phyloP scores from a whole-genome alignment of 805 yeast genomes.

The Saturnispora saitoi region DNA sequence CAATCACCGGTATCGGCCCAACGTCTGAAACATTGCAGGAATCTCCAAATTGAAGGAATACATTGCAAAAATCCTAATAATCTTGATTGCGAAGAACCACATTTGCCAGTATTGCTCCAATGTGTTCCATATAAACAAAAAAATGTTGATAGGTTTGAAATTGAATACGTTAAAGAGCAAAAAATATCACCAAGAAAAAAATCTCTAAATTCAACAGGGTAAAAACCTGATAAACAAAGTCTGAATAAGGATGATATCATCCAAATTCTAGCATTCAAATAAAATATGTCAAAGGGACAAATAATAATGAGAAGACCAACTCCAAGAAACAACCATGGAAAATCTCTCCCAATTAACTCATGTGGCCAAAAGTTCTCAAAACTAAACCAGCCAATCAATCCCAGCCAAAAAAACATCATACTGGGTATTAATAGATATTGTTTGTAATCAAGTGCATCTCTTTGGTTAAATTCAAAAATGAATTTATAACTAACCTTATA shows the following conservation, averaged over 20 bases:
- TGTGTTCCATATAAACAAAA: constrained; percentile 71
- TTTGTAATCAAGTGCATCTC: constrained; percentile 54
- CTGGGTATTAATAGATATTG: constrained; percentile 63
- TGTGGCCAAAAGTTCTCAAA: constrained; percentile 60
- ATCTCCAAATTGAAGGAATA: constrained; percentile 85
- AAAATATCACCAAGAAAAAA: constrained; percentile 89
- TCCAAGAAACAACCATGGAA: constrained; percentile 75
- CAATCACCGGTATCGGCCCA: constrained; percentile 87
- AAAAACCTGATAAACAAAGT: constrained; percentile 70
- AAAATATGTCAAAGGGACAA: constrained; percentile 54
- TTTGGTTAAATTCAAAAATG: constrained; percentile 78
- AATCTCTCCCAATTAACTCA: constrained; percentile 53
- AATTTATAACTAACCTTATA: constrained; percentile 83
- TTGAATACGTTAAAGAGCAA: constrained; percentile 79
- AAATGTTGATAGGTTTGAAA: constrained; percentile 78
- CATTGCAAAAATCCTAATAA: constrained; percentile 76
- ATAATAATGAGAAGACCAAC: constrained; percentile 38
- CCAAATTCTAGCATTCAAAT: constrained; percentile 69
- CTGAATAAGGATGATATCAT: constrained; percentile 62
- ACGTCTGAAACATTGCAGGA: constrained; percentile 85
- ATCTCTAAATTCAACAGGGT: constrained; percentile 92
- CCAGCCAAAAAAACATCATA: constrained; percentile 43
- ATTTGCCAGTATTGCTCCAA: constrained; percentile 52
- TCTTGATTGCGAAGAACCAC: constrained; percentile 75
- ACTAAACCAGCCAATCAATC: constrained; percentile 68